Conservation (phyloP, 1,284 basidiomycete genomes). For the Apiotrichum domesticum region DNA sequence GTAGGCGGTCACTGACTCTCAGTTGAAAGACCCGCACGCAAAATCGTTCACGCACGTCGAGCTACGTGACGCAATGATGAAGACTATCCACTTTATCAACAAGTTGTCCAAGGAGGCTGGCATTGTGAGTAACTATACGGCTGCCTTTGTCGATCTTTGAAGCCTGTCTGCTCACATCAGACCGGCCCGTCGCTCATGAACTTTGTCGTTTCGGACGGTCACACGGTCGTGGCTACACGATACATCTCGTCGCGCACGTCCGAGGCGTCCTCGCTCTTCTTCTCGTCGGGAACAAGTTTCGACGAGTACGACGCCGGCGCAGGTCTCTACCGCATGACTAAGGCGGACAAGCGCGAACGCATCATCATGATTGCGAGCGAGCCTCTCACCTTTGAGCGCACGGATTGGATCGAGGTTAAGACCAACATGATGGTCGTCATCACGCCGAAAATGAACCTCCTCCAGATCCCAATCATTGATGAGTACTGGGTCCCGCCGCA, state of each 20-base stretch:
- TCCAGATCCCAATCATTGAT: slow-evolving; percentile 90
- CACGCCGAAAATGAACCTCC: slow-evolving; percentile 80
- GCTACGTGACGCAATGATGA: slow-evolving; percentile 68
- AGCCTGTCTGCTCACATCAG: slow-evolving; percentile 3
- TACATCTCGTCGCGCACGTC: slow-evolving; percentile 88
- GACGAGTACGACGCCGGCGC: slow-evolving; percentile 73
- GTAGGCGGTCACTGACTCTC: slow-evolving; percentile 5
- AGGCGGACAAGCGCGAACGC: slow-evolving; percentile 78
- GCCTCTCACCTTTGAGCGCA: slow-evolving; percentile 78
- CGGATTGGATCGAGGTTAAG: slow-evolving; percentile 76
- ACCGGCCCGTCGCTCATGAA: slow-evolving; percentile 83
- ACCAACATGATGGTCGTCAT: slow-evolving; percentile 90
- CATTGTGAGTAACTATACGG: slow-evolving; percentile 51
- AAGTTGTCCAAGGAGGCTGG: slow-evolving; percentile 64
- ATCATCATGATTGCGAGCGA: slow-evolving; percentile 93
- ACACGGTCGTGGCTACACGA: slow-evolving; percentile 85
- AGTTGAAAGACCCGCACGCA: slow-evolving; percentile 76
- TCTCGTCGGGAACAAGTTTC: slow-evolving; percentile 88
- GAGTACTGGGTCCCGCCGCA: slow-evolving; percentile 66
- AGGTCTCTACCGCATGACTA: slow-evolving; percentile 90
- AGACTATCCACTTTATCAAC: slow-evolving; percentile 75
- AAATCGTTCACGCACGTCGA: slow-evolving; percentile 43
- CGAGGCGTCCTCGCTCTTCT: slow-evolving; percentile 93
- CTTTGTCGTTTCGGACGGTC: slow-evolving; percentile 91
- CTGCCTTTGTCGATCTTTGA: too few species aligned